Evolutionary conservation across 306 rosid genomes (phyloP).

Genomic region (Comarum palustre): DNA sequence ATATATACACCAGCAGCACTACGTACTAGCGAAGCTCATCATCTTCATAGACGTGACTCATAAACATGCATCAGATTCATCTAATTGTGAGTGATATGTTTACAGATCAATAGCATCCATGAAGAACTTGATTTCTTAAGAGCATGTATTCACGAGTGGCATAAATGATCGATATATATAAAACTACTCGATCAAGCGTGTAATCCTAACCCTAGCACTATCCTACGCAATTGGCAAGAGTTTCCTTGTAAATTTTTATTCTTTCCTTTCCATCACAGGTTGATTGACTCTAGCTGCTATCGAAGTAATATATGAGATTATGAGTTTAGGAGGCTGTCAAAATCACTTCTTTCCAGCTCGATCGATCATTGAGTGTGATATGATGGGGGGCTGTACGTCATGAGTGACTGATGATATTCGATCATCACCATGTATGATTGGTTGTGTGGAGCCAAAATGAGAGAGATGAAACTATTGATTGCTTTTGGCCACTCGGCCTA

Average conservation of each 20-base stretch:
- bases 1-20: not conserved
- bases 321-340: slow-evolving; percentile 45
- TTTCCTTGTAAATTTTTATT: not conserved
- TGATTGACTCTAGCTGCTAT: not conserved
- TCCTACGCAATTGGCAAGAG: not conserved
- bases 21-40: not conserved
- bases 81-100: no score
- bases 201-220: not conserved
- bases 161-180: not conserved
- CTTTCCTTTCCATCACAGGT: not conserved
- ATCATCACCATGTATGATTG: slow-evolving; percentile 9
- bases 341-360: slow-evolving; percentile 16
- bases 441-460: slow-evolving; percentile 25
- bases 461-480: slow-evolving; percentile 12
- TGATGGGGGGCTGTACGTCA: slow-evolving; percentile 27
- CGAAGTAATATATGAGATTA: not conserved
- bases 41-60: not conserved
- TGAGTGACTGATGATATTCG: slow-evolving; percentile 12
- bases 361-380: slow-evolving; percentile 26
- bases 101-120: no score
- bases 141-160: not conserved
- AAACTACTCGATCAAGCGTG: no score
- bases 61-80: not conserved
- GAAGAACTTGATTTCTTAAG: not conserved
- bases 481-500: not conserved